phyloP scores from a whole-genome alignment of 345 rosid species.

The Gossypium australe region DNA sequence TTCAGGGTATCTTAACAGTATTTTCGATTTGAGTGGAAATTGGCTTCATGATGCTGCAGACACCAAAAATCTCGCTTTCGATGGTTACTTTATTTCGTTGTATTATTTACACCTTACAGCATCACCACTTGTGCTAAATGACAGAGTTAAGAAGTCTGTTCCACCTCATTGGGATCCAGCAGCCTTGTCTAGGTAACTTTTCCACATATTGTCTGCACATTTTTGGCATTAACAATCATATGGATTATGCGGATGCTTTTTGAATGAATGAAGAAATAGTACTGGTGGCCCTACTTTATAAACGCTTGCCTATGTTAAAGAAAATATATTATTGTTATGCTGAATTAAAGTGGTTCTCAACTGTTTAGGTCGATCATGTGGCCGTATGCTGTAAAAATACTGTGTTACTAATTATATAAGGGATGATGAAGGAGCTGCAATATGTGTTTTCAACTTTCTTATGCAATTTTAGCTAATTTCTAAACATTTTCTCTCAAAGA shows the following conservation, averaged over 20 bases:
- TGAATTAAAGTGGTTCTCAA: too few species aligned
- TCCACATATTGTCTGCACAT: neutral
- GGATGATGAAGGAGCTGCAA: too few species aligned
- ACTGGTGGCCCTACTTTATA: too few species aligned
- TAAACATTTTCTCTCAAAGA: too few species aligned
- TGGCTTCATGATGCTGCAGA: constrained; percentile 3
- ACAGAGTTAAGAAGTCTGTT: neutral
- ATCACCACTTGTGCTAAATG: neutral
- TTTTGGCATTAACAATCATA: neutral
- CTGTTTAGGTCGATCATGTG: too few species aligned
- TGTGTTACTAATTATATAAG: too few species aligned
- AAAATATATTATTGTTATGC: too few species aligned
- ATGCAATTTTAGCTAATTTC: too few species aligned
- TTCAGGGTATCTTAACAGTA: neutral
- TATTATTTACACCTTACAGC: neutral
- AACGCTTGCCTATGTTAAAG: too few species aligned
- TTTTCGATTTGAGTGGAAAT: neutral
- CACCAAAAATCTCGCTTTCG: neutral
- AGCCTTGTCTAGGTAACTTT: neutral
- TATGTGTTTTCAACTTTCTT: too few species aligned
- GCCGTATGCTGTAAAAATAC: too few species aligned
- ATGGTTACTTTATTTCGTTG: neutral
- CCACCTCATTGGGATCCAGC: neutral
- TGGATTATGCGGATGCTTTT: neutral
- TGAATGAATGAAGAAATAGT: neutral